Conservation (phyloP, 495 filamentous ascomycete genomes). For the Coniosporium apollinis region DNA sequence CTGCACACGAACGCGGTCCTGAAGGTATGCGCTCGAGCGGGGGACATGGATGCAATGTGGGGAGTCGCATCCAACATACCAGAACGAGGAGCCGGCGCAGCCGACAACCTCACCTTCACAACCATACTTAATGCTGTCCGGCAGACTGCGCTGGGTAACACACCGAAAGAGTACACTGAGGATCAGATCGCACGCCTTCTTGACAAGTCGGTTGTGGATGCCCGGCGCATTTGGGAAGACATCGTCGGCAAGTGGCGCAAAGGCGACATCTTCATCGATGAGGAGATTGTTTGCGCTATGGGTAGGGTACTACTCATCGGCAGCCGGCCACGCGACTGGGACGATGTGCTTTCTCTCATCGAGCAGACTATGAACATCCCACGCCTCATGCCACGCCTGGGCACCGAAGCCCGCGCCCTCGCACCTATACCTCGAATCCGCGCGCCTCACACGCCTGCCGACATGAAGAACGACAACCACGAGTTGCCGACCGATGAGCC, state of each 20-base stretch:
- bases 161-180: slow-evolving; percentile 9
- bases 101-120: slow-evolving; percentile 58
- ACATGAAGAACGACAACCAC: slow-evolving; percentile 3
- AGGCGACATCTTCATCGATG: slow-evolving; percentile 52
- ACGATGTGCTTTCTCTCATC: slow-evolving; percentile 53
- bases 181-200: slow-evolving; percentile 22
- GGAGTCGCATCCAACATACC: slow-evolving; percentile 48
- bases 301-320: slow-evolving; percentile 50
- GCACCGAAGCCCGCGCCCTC: slow-evolving; percentile 6
- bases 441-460: slow-evolving; percentile 7
- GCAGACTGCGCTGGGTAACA: slow-evolving; percentile 15
- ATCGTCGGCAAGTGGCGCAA: slow-evolving; percentile 52
- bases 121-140: slow-evolving; percentile 61
- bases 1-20: slow-evolving; percentile 79
- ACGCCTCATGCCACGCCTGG: slow-evolving; percentile 24
- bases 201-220: slow-evolving; percentile 33
- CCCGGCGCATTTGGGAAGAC: slow-evolving; percentile 63
- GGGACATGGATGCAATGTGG: slow-evolving; percentile 61
- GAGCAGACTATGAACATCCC: slow-evolving; percentile 64
- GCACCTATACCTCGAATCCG: slow-evolving; percentile 11
- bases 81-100: slow-evolving; percentile 37
- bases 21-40: slow-evolving; percentile 52
- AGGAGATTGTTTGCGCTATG: slow-evolving; percentile 59
- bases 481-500: slow-evolving; percentile 1
- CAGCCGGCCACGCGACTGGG: slow-evolving; percentile 37